Conservation (phyloP, 192 early-diverging fungal species). For the Pilaira anomala region DNA sequence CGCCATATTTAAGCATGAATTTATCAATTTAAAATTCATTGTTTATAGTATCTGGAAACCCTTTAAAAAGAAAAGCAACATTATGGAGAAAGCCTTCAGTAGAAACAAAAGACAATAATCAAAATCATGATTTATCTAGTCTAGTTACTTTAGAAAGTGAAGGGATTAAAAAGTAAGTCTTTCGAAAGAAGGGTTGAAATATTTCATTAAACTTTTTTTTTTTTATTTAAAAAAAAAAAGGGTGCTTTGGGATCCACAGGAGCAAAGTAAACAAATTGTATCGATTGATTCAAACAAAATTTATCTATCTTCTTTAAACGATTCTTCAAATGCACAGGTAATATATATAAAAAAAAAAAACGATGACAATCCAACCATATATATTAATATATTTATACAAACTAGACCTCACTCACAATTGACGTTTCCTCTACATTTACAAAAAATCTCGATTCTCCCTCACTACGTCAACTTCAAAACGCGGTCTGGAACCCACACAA, state of each 20-base stretch:
- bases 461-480: constrained; percentile 20
- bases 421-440: constrained; percentile 36
- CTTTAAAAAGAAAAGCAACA: constrained; percentile 16
- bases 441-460: not conserved
- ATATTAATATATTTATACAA: not conserved
- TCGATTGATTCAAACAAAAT: constrained; percentile 41
- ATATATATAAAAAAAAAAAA: not conserved
- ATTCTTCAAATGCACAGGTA: constrained; percentile 8
- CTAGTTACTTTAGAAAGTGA: constrained; percentile 5
- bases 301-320: constrained; percentile 48
- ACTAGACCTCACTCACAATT: constrained; percentile 4
- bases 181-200: not conserved
- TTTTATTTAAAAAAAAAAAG: constrained; percentile 22
- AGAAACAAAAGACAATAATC: not conserved
- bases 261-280: constrained; percentile 17
- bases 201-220: not conserved
- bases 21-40: not conserved
- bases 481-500: constrained; percentile 67
- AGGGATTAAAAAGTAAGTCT: constrained; percentile 17
- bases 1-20: not conserved
- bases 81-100: constrained; percentile 21
- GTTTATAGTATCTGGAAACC: constrained; percentile 1
- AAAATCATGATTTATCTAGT: not conserved
- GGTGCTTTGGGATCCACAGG: constrained; percentile 51
- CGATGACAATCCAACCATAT: not conserved